Conservation (phyloP, 257 asterid genomes). For the Jacaranda mimosifolia region DNA sequence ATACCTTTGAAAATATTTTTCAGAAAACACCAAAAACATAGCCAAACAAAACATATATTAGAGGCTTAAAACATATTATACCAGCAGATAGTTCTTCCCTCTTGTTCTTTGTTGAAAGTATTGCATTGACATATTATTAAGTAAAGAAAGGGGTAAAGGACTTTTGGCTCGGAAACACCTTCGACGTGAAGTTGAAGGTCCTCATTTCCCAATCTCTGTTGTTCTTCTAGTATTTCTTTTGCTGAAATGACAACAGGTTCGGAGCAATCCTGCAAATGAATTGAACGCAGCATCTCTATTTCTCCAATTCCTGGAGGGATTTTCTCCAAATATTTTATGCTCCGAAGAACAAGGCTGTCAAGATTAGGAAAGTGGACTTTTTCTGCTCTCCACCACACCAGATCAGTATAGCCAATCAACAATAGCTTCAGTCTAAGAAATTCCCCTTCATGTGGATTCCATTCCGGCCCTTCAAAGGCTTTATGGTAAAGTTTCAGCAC, state of each 20-base stretch:
- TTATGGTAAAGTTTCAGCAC: neutral
- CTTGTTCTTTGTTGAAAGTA: no score
- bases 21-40: no score
- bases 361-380: neutral
- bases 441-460: neutral
- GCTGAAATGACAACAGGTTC: neutral
- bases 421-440: neutral
- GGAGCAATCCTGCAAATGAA: neutral
- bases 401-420: neutral
- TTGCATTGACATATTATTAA: no score
- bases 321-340: neutral
- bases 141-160: no score
- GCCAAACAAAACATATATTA: no score
- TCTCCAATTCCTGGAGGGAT: neutral
- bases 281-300: neutral
- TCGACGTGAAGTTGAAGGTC: no score
- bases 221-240: no score
- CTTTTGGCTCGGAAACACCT: no score
- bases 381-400: neutral
- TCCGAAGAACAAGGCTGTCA: neutral
- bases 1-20: no score
- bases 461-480: neutral
- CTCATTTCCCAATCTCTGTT: no score
- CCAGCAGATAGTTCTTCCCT: no score
- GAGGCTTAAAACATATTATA: no score